Evolutionary conservation across 345 rosid genomes (phyloP), one percentile per base, ranked within the genome.

Genomic region (Corchorus olitorius): DNA sequence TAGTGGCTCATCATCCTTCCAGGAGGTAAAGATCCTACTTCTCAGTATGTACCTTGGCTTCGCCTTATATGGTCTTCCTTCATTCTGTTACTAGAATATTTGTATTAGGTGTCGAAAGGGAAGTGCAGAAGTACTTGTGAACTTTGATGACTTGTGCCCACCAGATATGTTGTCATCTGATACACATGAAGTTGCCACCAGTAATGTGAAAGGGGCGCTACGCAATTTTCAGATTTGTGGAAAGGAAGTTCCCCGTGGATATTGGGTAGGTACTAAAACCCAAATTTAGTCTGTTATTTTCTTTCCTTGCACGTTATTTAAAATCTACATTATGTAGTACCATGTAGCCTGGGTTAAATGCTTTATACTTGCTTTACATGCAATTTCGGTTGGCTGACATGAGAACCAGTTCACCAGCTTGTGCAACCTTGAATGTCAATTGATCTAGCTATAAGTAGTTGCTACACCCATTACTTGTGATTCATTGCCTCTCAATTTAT

Each of bases 1-100:
- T 96, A 83, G 97, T 84, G 73, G 93, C 87, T 37, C 99, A 94
- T 83, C 99, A 92, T 87, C 99, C 99, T 77, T 96, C 99, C 27
- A 87, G 75, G 88, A 87, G 92, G 99, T 96, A 82, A 66, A 62
- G 75, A 53, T 56, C 41, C 17, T 48, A 69, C 61, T 6, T 78
- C 48, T 70, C 19, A 14, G 12, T 80, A 6, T 27, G 63, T 63
- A 62, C 48, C 43, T 78, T 76, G 71, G 20, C 37, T 43, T 70
- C 8, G 33, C 11, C 63, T 56, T 55, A 53, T 43, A 19, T 82
- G 78, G 77, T 80, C 76, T 73, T 81, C 55, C 71, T 76, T 80
- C 81, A 67, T 66, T 77, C 45, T 71, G 79, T 87, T 77, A 79
- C 62, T 65, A 77, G 79, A 84, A 62, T 81, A 39, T 75, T 54